Evolutionary conservation across 805 yeast species (phyloP), one percentile per base, ranked within the genome.

Genomic region (Blastobotrys parvus): DNA sequence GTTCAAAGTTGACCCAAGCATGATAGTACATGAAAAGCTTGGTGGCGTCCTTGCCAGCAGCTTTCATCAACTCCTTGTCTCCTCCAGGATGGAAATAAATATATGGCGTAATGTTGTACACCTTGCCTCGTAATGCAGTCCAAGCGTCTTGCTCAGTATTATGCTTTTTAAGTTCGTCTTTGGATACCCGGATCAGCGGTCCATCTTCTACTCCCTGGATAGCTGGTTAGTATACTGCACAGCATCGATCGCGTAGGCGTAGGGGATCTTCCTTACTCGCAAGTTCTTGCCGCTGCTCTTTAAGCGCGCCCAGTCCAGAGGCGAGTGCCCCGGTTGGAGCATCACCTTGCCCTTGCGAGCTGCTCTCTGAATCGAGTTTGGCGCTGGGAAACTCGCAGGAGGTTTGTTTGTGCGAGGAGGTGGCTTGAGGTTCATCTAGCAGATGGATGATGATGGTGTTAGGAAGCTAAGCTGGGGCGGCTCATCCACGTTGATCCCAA

Each of bases 11-110:
- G 4, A 90, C 95, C 98, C 84, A 78, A 13, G 74, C 58, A 52
- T 78, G 84, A 42, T 58, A 59, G 61, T 79, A 78, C 60, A 80
- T 77, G 56, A 90, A 90, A 47, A 84, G 56, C 2, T 63, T 51
- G 2, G 95, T 86, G 1, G 90, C 92, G 58, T 90, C 97, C 39
- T 70, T 69, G 0, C 96, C 96, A 1, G 94, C 92, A 54, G 82
- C 76, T 40, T 77, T 73, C 76, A 85, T 68, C 34, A 90, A 64
- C 55, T 87, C 85, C 4, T 75, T 77, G 3, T 70, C 78, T 1
- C 98, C 98, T 29, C 98, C 98, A 0, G 98, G 98, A 53, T 90
- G 98, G 60, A 79, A 92, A 43, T 75, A 68, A 29, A 92, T 57
- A 60, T 92, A 90, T 10, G 82, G 78, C 0, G 96, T 79, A n/a